A percentile compares a stretch with the other conserved stretches of the same genome.
phyloP scores from a whole-genome alignment of 106 monocot genomes.

The Agapanthus africanus region DNA sequence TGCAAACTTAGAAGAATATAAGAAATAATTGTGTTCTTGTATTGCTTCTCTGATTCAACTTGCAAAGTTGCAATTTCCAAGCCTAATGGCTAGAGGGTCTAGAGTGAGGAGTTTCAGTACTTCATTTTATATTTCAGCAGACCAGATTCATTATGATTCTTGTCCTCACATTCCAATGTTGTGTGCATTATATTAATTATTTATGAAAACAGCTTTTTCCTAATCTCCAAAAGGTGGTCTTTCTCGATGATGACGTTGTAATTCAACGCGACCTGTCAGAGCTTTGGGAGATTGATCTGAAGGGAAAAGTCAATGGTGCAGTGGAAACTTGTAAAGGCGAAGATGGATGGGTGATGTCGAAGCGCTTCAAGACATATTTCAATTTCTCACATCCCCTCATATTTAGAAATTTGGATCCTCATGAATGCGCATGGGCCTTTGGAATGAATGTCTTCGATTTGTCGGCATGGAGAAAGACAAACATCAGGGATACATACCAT shows the following conservation, averaged over 20 bases:
- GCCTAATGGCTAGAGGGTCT: background rate
- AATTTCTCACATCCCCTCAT: conserved; percentile 88
- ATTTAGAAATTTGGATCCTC: conserved; percentile 58
- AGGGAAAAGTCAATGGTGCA: conserved; percentile 81
- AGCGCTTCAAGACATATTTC: conserved; percentile 80
- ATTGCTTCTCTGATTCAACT: background rate
- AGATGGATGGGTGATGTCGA: conserved; percentile 92
- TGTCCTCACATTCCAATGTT: too few species aligned
- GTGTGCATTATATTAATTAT: conserved; percentile 18
- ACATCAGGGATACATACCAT: conserved; percentile 71
- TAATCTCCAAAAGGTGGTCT: conserved; percentile 81
- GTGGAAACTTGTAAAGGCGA: conserved; percentile 85
- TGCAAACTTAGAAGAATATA: background rate
- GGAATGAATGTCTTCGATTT: conserved; percentile 94
- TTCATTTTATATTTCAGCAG: background rate
- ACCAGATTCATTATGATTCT: background rate
- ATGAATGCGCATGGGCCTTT: conserved; percentile 92
- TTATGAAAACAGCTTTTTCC: conserved; percentile 63
- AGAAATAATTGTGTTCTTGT: background rate
- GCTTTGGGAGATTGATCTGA: conserved; percentile 70
- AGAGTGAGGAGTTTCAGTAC: background rate
- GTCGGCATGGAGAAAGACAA: conserved; percentile 70
- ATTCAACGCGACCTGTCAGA: conserved; percentile 71
- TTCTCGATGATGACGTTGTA: conserved; percentile 95
- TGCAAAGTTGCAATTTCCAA: background rate